Evolutionary conservation across 805 yeast species (phyloP).

Genomic region (Barnettozyma sp.): DNA sequence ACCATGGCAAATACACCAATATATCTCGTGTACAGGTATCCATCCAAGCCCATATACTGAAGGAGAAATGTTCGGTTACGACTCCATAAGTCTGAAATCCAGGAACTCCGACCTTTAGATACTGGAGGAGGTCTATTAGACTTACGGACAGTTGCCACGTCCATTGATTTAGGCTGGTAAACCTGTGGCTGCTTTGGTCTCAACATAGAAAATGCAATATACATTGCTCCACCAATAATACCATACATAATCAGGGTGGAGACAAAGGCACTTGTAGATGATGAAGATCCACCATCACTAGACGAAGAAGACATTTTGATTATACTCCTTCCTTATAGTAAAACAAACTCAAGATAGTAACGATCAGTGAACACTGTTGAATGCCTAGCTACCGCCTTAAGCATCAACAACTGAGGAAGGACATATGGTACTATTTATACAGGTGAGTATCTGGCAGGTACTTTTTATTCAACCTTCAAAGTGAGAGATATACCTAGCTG

Average conservation of each 20-base stretch:
- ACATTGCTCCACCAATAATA: slow-evolving; percentile 46
- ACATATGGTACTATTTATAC: no score
- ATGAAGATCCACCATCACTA: slow-evolving; percentile 13
- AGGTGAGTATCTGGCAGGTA: no score
- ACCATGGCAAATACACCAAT: slow-evolving; percentile 47
- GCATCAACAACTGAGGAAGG: no score
- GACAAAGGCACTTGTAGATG: slow-evolving; percentile 75
- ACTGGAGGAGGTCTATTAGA: slow-evolving; percentile 20
- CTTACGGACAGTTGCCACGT: slow-evolving; percentile 46
- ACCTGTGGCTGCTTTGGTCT: slow-evolving; percentile 62
- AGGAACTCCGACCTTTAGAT: slow-evolving; percentile 46
- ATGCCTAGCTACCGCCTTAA: no score
- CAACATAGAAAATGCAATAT: slow-evolving; percentile 54
- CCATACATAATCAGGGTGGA: slow-evolving; percentile 67
- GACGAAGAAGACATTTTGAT: no score
- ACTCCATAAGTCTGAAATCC: slow-evolving; percentile 46
- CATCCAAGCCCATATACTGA: slow-evolving; percentile 70
- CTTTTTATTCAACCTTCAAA: no score
- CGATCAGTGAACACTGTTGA: no score
- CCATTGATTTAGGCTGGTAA: slow-evolving; percentile 73
- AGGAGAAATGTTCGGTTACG: slow-evolving; percentile 56
- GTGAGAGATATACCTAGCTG: no score
- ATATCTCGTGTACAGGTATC: slow-evolving; percentile 67
- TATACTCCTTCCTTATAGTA: no score
- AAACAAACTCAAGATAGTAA: no score